Evolutionary conservation across 2,329 filamentous ascomycete genomes (phyloP).

Genomic region (Paecilomyces variotii): DNA sequence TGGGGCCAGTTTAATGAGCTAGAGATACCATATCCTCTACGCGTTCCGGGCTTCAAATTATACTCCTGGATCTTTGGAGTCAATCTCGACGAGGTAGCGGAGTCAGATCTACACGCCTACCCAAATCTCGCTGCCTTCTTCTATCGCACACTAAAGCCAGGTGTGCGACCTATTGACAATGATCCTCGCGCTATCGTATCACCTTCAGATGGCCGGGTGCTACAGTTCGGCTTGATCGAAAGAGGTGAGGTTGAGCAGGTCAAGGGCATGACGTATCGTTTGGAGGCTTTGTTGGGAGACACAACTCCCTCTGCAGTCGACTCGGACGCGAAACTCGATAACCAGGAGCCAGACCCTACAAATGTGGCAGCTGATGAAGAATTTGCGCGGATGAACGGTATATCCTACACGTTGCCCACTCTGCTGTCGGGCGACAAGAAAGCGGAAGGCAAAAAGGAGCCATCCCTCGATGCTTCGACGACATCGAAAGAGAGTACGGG

Average conservation of each 20-base stretch:
- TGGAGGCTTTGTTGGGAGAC: constrained; percentile 79
- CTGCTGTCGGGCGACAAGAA: constrained; percentile 63
- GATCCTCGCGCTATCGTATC: constrained; percentile 73
- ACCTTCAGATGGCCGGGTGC: constrained; percentile 80
- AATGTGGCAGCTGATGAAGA: constrained; percentile 76
- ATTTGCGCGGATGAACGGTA: constrained; percentile 89
- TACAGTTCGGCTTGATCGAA: constrained; percentile 88
- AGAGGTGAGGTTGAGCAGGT: constrained; percentile 96
- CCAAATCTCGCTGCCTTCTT: constrained; percentile 95
- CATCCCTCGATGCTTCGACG: constrained; percentile 65
- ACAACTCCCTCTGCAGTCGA: constrained; percentile 41
- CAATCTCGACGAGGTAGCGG: constrained; percentile 75
- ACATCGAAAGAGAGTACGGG: constrained; percentile 62
- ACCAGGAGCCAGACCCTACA: constrained; percentile 22
- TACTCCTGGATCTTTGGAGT: constrained; percentile 92
- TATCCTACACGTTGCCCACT: constrained; percentile 84
- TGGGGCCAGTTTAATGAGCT: constrained; percentile 93
- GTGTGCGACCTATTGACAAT: constrained; percentile 73
- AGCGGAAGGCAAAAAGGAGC: constrained; percentile 39
- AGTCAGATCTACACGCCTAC: constrained; percentile 80
- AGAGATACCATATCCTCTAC: constrained; percentile 76
- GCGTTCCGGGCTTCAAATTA: constrained; percentile 82
- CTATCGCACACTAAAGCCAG: constrained; percentile 88
- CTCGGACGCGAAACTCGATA: constrained; percentile 27
- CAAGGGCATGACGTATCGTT: constrained; percentile 95